Percentiles rank a stretch among this genome's conserved stretches.
Evolutionary conservation across 2,329 filamentous ascomycete genomes (phyloP).

Genomic region (Ophiostoma novo-ulmi): DNA sequence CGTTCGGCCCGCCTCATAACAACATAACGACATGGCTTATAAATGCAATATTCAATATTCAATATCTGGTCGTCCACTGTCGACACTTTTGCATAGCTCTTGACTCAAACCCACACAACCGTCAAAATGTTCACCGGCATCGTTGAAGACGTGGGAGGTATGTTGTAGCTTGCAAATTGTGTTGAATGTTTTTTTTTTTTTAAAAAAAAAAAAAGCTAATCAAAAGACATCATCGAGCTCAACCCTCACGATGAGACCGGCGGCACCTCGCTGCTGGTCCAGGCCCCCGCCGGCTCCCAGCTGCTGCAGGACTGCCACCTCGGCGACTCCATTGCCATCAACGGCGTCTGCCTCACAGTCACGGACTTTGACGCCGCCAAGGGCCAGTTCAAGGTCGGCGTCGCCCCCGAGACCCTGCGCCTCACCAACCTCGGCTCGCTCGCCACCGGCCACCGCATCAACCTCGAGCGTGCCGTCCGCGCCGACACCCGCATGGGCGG

Average conservation of each 20-base stretch:
- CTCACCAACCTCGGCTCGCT: slow-evolving; percentile 88
- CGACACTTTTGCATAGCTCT: background rate
- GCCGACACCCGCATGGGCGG: slow-evolving; percentile 94
- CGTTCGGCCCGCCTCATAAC: background rate
- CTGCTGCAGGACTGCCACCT: slow-evolving; percentile 79
- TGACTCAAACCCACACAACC: background rate
- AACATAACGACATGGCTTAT: background rate
- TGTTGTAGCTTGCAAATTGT: slow-evolving; percentile 35
- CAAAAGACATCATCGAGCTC: slow-evolving; percentile 72
- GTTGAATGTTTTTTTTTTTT: no score
- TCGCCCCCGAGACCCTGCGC: slow-evolving; percentile 91
- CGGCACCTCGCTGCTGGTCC: slow-evolving; percentile 86
- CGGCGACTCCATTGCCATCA: slow-evolving; percentile 91
- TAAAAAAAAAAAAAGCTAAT: no score
- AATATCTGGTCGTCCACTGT: background rate
- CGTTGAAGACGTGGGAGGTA: slow-evolving; percentile 88
- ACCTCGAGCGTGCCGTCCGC: slow-evolving; percentile 89
- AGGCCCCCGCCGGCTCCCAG: slow-evolving; percentile 57
- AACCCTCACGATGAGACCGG: slow-evolving; percentile 75
- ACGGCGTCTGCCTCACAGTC: slow-evolving; percentile 92
- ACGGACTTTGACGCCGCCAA: slow-evolving; percentile 48
- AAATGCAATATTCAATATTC: background rate
- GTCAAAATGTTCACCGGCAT: slow-evolving; percentile 86
- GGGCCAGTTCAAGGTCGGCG: slow-evolving; percentile 74
- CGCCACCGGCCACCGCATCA: slow-evolving; percentile 62